Percentiles rank a stretch among this genome's conserved stretches.
Conservation (phyloP, 495 filamentous ascomycete genomes). For the Hypoxylon intermedium region DNA sequence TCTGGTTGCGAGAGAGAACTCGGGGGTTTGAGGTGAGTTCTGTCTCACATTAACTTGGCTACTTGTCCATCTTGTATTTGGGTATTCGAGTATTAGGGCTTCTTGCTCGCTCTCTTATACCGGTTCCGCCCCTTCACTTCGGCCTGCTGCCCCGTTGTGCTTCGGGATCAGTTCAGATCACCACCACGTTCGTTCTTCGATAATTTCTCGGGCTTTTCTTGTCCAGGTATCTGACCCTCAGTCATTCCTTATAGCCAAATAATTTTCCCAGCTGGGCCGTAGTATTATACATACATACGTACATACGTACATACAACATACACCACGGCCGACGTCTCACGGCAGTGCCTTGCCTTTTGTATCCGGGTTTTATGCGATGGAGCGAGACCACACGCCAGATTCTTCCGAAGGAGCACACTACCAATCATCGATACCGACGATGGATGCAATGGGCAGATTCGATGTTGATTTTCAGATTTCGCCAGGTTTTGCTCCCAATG, state of each 20-base stretch:
- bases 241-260: constrained; percentile 52
- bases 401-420: too few relatives aligned
- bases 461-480: too few relatives aligned
- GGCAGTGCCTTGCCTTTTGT: neutral
- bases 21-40: constrained; percentile 37
- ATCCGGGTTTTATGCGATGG: too few relatives aligned
- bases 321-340: neutral
- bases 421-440: too few relatives aligned
- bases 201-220: constrained; percentile 30
- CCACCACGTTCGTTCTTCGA: constrained; percentile 41
- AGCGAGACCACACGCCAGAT: too few relatives aligned
- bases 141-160: constrained; percentile 20
- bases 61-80: constrained; percentile 21
- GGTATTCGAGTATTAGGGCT: too few relatives aligned
- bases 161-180: constrained; percentile 34
- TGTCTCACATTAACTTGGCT: constrained; percentile 42
- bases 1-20: constrained; percentile 43
- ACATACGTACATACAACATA: too few relatives aligned
- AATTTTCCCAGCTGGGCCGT: neutral
- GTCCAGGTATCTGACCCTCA: constrained; percentile 47
- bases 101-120: constrained; percentile 38
- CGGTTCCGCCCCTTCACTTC: constrained; percentile 33
- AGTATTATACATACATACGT: too few relatives aligned
- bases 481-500: too few relatives aligned
- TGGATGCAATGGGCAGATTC: too few relatives aligned